Percentiles rank a stretch among this genome's conserved stretches.
phyloP scores from a whole-genome alignment of 768 basidiomycete species.

The Kwoniella europaea region DNA sequence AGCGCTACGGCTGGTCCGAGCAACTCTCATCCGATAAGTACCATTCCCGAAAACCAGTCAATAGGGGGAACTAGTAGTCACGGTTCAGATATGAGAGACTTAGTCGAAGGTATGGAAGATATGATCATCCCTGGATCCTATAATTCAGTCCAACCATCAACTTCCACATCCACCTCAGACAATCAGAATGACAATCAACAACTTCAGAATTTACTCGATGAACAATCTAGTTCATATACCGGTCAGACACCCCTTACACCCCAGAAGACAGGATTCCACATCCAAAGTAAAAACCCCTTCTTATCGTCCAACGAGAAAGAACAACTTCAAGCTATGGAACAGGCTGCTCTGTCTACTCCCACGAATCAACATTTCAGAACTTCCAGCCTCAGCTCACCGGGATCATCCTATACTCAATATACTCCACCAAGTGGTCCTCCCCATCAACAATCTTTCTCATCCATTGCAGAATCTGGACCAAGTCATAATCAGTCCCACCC shows the following conservation, averaged over 20 bases:
- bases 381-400: background rate
- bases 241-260: slow-evolving; percentile 28
- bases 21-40: background rate
- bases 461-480: slow-evolving; percentile 1
- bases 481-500: background rate
- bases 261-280: slow-evolving; percentile 30
- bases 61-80: background rate
- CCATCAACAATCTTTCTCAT: background rate
- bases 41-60: slow-evolving; percentile 1
- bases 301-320: slow-evolving; percentile 40
- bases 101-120: slow-evolving; percentile 16
- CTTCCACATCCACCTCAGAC: background rate
- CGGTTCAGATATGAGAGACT: slow-evolving; percentile 6
- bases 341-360: slow-evolving; percentile 2
- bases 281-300: slow-evolving; percentile 54
- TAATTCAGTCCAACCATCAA: background rate
- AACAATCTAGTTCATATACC: background rate
- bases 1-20: slow-evolving; percentile 23
- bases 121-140: slow-evolving; percentile 26
- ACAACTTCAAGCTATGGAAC: slow-evolving; percentile 22
- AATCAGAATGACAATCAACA: background rate
- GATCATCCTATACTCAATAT: slow-evolving; percentile 17
- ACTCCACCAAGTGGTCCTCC: slow-evolving; percentile 5
- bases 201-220: slow-evolving; percentile 21
- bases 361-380: slow-evolving; percentile 11